Percentiles rank a stretch among this genome's conserved stretches.
These are phyloP conservation scores for Solanum hybrid DNA, from an alignment of 305 asterid genomes.

Conservation along the genomic window DNA sequence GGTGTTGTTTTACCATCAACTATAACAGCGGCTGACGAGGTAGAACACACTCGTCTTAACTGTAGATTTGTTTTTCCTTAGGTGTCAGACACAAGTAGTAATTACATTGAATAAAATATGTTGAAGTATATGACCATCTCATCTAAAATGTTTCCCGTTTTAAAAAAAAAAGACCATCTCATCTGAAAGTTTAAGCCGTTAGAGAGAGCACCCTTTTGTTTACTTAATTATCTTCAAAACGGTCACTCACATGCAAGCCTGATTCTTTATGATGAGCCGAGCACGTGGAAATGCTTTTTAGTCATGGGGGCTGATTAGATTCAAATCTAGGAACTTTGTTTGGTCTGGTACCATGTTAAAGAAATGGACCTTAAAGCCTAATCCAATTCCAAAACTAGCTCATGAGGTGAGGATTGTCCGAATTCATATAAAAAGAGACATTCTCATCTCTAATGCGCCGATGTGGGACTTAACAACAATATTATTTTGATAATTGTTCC, in stretches of 20 bases:
- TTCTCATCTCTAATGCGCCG: no score
- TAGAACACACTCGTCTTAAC: slow-evolving; percentile 4
- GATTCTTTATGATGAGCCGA: background rate
- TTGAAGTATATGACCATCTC: background rate
- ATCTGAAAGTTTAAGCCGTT: background rate
- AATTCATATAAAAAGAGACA: no score
- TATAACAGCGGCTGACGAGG: slow-evolving; percentile 47
- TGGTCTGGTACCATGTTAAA: no score
- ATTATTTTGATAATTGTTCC: no score
- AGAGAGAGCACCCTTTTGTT: background rate
- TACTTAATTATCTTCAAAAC: background rate
- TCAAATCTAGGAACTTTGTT: no score
- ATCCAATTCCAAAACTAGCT: no score
- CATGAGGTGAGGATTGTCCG: no score
- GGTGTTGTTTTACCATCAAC: slow-evolving; percentile 39
- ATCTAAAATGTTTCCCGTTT: background rate
- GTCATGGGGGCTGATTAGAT: background rate
- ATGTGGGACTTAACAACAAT: no score
- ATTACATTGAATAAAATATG: background rate
- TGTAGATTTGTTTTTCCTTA: background rate
- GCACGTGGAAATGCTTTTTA: background rate
- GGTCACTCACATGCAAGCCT: background rate
- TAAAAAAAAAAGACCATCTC: background rate
- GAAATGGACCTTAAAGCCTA: no score
- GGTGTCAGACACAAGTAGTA: background rate